phyloP scores from a whole-genome alignment of 495 filamentous ascomycete genomes.

The Xylaria palmicola region DNA sequence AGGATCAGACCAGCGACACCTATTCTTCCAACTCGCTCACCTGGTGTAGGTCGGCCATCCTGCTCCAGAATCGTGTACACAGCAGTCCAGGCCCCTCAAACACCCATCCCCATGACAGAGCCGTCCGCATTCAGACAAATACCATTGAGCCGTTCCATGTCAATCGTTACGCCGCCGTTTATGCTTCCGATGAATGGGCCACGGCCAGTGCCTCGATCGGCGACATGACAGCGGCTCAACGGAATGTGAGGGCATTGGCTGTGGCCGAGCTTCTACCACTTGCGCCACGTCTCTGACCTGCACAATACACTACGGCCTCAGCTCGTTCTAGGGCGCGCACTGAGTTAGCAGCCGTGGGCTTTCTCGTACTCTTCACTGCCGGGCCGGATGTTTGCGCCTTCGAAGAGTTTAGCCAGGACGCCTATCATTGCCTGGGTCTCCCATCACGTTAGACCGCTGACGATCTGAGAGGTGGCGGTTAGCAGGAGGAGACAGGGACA shows the following conservation, averaged over 20 bases:
- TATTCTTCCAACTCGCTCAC: constrained; percentile 48
- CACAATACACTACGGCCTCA: constrained; percentile 11
- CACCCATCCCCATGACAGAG: constrained; percentile 31
- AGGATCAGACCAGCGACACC: constrained; percentile 55
- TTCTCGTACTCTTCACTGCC: constrained; percentile 11
- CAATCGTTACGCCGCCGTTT: constrained; percentile 50
- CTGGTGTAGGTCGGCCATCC: constrained; percentile 40
- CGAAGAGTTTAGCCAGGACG: neutral
- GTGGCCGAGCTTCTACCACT: neutral
- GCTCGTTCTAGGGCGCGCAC: constrained; percentile 8
- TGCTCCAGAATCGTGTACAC: constrained; percentile 48
- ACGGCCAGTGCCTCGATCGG: constrained; percentile 46
- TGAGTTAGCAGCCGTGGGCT: constrained; percentile 12
- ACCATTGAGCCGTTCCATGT: constrained; percentile 42
- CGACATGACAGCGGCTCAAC: constrained; percentile 21
- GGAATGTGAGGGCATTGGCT: neutral
- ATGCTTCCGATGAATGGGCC: constrained; percentile 38
- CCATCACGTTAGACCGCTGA: neutral
- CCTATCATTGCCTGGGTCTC: neutral
- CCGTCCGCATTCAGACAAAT: constrained; percentile 28
- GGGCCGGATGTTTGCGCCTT: neutral
- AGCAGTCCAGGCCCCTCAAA: constrained; percentile 43
- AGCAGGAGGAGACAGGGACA: too few species aligned
- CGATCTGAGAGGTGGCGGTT: too few species aligned
- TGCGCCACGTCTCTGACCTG: neutral